Evolutionary conservation across 257 asterid genomes (phyloP).

Genomic region (Fraxinus cuspidata): DNA sequence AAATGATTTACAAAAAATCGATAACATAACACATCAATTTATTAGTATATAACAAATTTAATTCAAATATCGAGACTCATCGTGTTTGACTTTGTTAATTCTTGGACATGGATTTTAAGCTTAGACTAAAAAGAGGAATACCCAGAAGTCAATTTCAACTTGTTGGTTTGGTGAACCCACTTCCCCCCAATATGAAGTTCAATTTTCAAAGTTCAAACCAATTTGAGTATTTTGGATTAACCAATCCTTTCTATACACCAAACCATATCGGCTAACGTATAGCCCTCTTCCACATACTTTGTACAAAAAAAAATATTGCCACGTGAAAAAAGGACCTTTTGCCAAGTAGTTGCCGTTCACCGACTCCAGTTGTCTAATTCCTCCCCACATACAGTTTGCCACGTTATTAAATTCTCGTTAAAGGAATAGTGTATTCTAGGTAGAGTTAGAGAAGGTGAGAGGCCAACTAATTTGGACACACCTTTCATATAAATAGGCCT

Average conservation of each 20-base stretch:
- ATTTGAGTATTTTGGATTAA: constrained; percentile 28
- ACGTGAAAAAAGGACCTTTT: constrained; percentile 28
- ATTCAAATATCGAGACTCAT: no score
- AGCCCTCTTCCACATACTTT: constrained; percentile 22
- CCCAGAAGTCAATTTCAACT: not conserved
- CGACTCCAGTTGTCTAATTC: constrained; percentile 22
- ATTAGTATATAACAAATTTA: no score
- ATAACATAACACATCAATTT: no score
- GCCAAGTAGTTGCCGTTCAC: constrained; percentile 36
- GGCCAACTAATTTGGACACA: constrained; percentile 32
- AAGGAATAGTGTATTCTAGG: constrained; percentile 43
- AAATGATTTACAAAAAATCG: no score
- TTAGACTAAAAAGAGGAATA: constrained; percentile 26
- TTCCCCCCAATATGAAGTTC: constrained; percentile 34
- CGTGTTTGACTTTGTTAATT: not conserved
- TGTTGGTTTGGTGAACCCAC: constrained; percentile 49
- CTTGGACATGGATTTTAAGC: not conserved
- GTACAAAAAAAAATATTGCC: constrained; percentile 19
- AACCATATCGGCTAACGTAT: constrained; percentile 17
- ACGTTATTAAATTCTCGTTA: constrained; percentile 57
- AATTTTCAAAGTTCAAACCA: constrained; percentile 10
- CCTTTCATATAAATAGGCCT: constrained; percentile 16
- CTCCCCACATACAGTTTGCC: constrained; percentile 46
- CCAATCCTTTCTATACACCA: constrained; percentile 50
- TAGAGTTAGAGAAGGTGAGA: constrained; percentile 2